These are phyloP conservation scores for Chlorella sp. DNA, from an alignment of 139 green algal species.

Conservation along the genomic window DNA sequence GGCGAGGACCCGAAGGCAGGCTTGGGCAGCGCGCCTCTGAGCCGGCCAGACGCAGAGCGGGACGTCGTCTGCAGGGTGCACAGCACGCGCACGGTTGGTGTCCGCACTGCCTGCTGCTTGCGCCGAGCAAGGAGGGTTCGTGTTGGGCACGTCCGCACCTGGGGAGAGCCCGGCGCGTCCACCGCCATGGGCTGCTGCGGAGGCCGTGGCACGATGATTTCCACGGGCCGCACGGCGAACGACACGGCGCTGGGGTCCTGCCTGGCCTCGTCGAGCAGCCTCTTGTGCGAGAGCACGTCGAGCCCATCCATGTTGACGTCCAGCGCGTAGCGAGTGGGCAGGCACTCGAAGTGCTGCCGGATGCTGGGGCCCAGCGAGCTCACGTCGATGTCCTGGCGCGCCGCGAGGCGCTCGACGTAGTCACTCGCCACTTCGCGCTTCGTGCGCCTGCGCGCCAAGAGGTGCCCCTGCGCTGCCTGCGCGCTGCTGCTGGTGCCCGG, in stretches of 20 bases:
- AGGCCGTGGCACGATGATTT: constrained; percentile 43
- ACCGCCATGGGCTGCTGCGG: not conserved
- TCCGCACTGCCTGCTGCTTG: no score
- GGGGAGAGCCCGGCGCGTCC: not conserved
- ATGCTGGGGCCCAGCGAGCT: constrained; percentile 53
- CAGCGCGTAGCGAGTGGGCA: constrained; percentile 83
- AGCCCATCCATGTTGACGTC: constrained; percentile 84
- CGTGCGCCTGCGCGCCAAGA: not conserved
- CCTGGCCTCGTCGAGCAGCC: constrained; percentile 80
- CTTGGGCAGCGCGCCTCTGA: constrained; percentile 24
- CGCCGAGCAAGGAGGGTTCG: no score
- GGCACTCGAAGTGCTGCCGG: constrained; percentile 67
- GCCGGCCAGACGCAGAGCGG: not conserved
- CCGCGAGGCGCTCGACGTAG: constrained; percentile 57
- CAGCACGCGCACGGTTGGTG: no score
- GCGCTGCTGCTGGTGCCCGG: no score
- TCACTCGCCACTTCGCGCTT: not conserved
- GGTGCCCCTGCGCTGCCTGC: no score
- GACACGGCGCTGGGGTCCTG: constrained; percentile 66
- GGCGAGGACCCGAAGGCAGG: constrained; percentile 90
- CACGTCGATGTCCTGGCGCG: constrained; percentile 57
- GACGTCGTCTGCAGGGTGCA: no score
- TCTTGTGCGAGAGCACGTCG: constrained; percentile 90
- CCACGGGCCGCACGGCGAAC: constrained; percentile 81
- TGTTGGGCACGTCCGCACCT: constrained; percentile 9